These are phyloP conservation scores for Davidsoniella virescens DNA, from an alignment of 2,329 filamentous ascomycete genomes.

Conservation along the genomic window DNA sequence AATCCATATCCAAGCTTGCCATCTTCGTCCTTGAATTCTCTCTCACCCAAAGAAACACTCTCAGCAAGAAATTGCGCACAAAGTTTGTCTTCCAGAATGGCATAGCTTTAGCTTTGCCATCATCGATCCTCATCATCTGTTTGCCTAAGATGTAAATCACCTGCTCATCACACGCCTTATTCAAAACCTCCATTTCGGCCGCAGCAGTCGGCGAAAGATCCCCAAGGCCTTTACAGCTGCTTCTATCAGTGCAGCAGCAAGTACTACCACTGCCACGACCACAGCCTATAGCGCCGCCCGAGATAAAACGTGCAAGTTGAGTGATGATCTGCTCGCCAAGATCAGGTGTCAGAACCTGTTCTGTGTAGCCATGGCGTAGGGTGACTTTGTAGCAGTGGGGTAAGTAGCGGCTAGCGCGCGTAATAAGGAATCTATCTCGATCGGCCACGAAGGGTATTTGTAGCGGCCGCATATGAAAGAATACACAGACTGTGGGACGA, in stretches of 20 bases:
- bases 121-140: constrained; percentile 37
- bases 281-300: constrained; percentile 18
- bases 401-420: constrained; percentile 18
- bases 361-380: constrained; percentile 56
- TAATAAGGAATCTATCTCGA: constrained; percentile 26
- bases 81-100: constrained; percentile 17
- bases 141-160: constrained; percentile 44
- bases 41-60: constrained; percentile 45
- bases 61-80: constrained; percentile 30
- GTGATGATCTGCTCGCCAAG: constrained; percentile 41
- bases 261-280: constrained; percentile 9
- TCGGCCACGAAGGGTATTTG: constrained; percentile 38
- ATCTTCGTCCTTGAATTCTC: constrained; percentile 53
- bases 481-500: constrained; percentile 51
- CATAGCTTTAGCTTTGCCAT: constrained; percentile 18
- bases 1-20: constrained; percentile 31
- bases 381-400: constrained; percentile 53
- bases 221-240: too few species aligned
- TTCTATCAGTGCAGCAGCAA: too few species aligned
- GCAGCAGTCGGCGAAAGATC: too few species aligned
- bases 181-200: constrained; percentile 27
- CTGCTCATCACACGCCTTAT: constrained; percentile 29
- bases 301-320: constrained; percentile 38
- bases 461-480: constrained; percentile 56
- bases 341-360: constrained; percentile 50